These are phyloP conservation scores for Didymella sp. DNA, from an alignment of 2,329 filamentous ascomycete species.

Conservation along the genomic window DNA sequence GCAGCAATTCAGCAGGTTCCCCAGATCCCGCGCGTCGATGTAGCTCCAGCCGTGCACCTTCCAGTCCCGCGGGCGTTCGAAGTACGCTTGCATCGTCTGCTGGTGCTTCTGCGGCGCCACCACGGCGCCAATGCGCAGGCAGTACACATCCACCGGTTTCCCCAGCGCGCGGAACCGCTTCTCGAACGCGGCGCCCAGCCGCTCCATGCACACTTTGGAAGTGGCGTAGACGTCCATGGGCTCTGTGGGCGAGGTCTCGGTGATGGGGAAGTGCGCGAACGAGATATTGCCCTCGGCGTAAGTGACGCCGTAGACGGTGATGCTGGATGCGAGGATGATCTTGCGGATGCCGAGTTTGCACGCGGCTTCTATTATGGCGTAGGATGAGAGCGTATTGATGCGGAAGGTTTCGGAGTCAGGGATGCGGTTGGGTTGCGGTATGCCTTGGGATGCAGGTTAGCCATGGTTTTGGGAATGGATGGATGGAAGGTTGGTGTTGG, in stretches of 20 bases:
- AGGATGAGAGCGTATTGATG: conserved; percentile 47
- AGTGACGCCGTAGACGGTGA: conserved; percentile 65
- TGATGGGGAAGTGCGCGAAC: conserved; percentile 64
- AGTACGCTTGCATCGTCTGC: conserved; percentile 56
- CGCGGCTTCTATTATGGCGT: conserved; percentile 68
- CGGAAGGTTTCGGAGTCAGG: conserved; percentile 66
- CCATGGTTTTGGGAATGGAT: background rate
- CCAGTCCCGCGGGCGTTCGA: conserved; percentile 57
- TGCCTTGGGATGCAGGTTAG: conserved; percentile 23
- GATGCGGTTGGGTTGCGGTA: conserved; percentile 65
- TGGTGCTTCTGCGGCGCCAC: conserved; percentile 65
- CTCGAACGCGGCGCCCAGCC: conserved; percentile 62
- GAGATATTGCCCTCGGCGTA: conserved; percentile 64
- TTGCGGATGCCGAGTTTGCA: conserved; percentile 67
- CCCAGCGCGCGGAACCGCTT: conserved; percentile 53
- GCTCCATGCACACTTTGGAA: conserved; percentile 65
- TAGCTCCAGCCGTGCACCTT: conserved; percentile 67
- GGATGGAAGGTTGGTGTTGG: too few species aligned
- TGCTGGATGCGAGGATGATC: conserved; percentile 64
- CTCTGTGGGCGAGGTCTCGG: conserved; percentile 63
- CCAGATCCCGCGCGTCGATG: conserved; percentile 66
- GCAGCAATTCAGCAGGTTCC: conserved; percentile 63
- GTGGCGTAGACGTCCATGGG: conserved; percentile 68
- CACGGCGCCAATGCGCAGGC: conserved; percentile 65
- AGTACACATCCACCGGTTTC: conserved; percentile 61